Percentiles rank a stretch among this genome's conserved stretches.
phyloP scores from a whole-genome alignment of 1,284 basidiomycete genomes.

The Paramarasmius palmivorus region DNA sequence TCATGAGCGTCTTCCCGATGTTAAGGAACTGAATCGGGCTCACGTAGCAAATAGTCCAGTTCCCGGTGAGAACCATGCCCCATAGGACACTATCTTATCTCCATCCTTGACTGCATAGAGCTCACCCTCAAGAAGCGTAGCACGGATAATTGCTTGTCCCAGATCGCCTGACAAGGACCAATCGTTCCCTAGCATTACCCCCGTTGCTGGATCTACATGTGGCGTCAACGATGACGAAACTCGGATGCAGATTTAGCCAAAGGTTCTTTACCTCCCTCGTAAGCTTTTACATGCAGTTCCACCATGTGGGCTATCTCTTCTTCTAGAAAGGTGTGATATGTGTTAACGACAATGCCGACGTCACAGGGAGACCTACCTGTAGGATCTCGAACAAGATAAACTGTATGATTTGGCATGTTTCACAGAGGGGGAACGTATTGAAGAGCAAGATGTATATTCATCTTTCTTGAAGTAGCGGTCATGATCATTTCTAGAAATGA shows the following conservation, averaged over 20 bases:
- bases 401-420: too few relatives aligned
- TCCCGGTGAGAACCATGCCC: slow-evolving; percentile 5
- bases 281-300: background rate
- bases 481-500: too few relatives aligned
- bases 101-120: slow-evolving; percentile 5
- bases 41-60: slow-evolving; percentile 3
- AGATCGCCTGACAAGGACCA: background rate
- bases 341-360: too few relatives aligned
- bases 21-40: background rate
- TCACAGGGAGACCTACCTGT: too few relatives aligned
- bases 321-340: background rate
- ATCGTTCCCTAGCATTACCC: slow-evolving; percentile 4
- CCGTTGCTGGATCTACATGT: background rate
- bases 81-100: slow-evolving; percentile 4
- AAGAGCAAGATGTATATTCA: too few relatives aligned
- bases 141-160: slow-evolving; percentile 1
- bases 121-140: slow-evolving; percentile 7
- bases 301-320: background rate
- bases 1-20: background rate
- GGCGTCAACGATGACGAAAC: background rate
- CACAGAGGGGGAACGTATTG: too few relatives aligned
- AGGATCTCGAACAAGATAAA: too few relatives aligned
- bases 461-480: too few relatives aligned
- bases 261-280: background rate
- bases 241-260: background rate